A percentile compares a stretch with the other conserved stretches of the same genome.
Evolutionary conservation across 148 eudicot species (phyloP).

Genomic region (Camellia japonica): DNA sequence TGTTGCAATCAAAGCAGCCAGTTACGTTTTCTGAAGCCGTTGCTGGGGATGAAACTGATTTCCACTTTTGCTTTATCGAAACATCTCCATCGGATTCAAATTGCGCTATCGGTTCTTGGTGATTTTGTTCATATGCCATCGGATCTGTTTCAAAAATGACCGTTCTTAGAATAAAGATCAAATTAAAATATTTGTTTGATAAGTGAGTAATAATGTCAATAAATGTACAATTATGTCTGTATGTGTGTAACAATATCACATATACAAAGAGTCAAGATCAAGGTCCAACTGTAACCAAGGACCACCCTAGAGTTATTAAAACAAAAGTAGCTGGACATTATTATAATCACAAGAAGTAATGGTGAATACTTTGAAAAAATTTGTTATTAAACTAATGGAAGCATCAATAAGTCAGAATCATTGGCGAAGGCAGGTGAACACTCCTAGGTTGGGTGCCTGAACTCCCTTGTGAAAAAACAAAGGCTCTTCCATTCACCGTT

Average conservation of each 20-base stretch:
- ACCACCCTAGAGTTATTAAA: not conserved
- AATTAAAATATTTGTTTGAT: no score
- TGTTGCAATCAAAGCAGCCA: slow-evolving; percentile 71
- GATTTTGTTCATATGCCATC: slow-evolving; percentile 55
- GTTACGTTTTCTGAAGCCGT: slow-evolving; percentile 31
- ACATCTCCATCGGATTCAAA: slow-evolving; percentile 31
- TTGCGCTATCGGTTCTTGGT: slow-evolving; percentile 29
- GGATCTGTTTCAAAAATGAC: slow-evolving; percentile 13
- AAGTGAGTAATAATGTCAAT: no score
- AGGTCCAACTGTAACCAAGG: not conserved
- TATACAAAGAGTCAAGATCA: no score
- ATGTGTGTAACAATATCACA: no score
- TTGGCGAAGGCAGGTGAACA: not conserved
- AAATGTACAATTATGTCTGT: no score
- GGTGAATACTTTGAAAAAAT: no score
- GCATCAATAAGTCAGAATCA: not conserved
- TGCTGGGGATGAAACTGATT: slow-evolving; percentile 27
- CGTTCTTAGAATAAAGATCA: not conserved
- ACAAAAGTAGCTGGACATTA: not conserved
- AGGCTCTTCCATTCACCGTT: not conserved
- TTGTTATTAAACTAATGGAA: not conserved
- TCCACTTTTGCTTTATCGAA: slow-evolving; percentile 27
- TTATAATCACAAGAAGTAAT: not conserved
- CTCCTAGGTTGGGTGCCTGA: not conserved
- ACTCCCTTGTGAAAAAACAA: not conserved